Evolutionary conservation across 202 grass and related monocot species (phyloP), one percentile per base, ranked within the genome.

Genomic region (Bolboschoenoplectus hybrid): DNA sequence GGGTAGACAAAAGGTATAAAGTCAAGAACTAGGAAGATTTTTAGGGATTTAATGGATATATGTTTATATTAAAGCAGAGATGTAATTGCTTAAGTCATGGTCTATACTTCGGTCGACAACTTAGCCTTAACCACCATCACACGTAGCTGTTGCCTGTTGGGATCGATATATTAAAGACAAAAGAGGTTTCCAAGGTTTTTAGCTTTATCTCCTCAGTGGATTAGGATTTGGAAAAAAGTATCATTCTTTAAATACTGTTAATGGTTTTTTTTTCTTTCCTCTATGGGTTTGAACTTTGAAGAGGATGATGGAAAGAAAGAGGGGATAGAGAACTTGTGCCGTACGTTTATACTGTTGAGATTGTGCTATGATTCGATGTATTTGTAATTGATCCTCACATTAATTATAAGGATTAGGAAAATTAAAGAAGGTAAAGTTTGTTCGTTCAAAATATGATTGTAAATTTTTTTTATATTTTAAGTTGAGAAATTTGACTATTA

Each of bases 41-140:
- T 84, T 69, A 67, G 63, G 32, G 81, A 69, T 83, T 83, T 83
- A 83, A 70, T 70, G 63, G 81, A 70, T 68, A 63, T 84, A 84
- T 38, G 63, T 84, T 26, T 39, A 84, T 53, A 40, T 66, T 61
- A 82, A 82, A 82, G 80, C 50, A 14, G 80, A 51, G 19, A 36
- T 47, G 9, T 82, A 26, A 26, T 67, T 67, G 57, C 44, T 52
- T 50, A 49, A 82, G 43, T 67, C 80, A 66, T 50, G 80, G 43
- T 66, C 80, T 82, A 82, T 82, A 50, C 62, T 64, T 82, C 49
- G 43, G 80, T 65, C 36, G 78, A 81, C 60, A 64, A 63, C 19
- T 53, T 66, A 67, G 81, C 81, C 45, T n/a, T 84, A 52, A 84
- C 64, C 65, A 84, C 81, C 46, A 67, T 67, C 45, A 52, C 14